Percentiles rank a stretch among this genome's conserved stretches.
phyloP scores from a whole-genome alignment of 2,329 filamentous ascomycete species.

The Colletotrichum nymphaeae region DNA sequence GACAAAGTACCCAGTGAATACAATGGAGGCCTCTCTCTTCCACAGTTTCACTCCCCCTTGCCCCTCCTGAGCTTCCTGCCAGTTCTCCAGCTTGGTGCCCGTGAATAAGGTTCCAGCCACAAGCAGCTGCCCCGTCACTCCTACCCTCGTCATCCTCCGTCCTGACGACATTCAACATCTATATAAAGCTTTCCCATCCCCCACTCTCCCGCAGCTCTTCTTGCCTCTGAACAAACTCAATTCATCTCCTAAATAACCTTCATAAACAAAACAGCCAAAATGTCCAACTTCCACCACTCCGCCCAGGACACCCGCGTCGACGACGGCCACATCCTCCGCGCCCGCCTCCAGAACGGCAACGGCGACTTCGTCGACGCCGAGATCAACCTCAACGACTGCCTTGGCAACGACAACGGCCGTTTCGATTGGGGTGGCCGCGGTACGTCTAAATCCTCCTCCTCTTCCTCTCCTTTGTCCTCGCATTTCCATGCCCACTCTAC shows the following conservation, averaged over 20 bases:
- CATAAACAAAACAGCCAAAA: conserved; percentile 38
- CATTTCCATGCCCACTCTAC: neutral
- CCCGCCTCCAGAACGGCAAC: conserved; percentile 50
- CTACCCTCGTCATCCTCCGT: neutral
- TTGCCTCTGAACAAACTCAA: neutral
- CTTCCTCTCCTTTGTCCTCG: neutral
- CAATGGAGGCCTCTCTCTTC: conserved; percentile 30
- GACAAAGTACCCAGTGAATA: conserved; percentile 2
- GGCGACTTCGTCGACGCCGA: conserved; percentile 57
- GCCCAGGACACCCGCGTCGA: conserved; percentile 60
- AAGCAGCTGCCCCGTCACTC: neutral
- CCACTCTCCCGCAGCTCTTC: neutral
- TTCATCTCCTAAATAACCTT: neutral
- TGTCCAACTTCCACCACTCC: conserved; percentile 62
- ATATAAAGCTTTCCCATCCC: neutral
- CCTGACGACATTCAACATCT: neutral
- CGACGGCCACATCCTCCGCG: conserved; percentile 60
- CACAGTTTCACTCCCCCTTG: neutral
- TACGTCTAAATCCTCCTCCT: conserved; percentile 26
- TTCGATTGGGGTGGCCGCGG: conserved; percentile 57
- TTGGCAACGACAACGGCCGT: conserved; percentile 63
- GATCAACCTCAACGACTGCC: conserved; percentile 60
- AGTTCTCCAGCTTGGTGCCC: neutral
- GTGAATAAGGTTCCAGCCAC: neutral
- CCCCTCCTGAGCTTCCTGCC: neutral